A percentile compares a stretch with the other conserved stretches of the same genome.
These are phyloP conservation scores for Salvia hispanica DNA, from an alignment of 257 asterid genomes.

Conservation along the genomic window DNA sequence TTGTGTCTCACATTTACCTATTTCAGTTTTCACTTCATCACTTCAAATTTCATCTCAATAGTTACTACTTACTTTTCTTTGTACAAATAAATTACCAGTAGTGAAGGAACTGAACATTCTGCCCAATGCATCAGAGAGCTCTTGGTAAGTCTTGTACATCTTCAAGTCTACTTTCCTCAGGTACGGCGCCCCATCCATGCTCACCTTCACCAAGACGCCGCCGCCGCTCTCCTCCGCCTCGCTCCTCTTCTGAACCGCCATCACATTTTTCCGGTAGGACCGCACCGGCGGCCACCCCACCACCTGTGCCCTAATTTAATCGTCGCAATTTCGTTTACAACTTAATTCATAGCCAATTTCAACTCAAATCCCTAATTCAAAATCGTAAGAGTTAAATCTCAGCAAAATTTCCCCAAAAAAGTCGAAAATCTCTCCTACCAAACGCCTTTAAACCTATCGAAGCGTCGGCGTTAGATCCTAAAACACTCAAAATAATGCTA, in stretches of 20 bases:
- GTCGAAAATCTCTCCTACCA: too few species aligned
- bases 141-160: slow-evolving; percentile 64
- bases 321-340: neutral
- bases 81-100: slow-evolving; percentile 38
- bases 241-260: slow-evolving; percentile 32
- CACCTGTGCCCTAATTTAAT: slow-evolving; percentile 64
- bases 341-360: neutral
- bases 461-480: too few species aligned
- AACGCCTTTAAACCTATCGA: too few species aligned
- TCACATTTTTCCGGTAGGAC: slow-evolving; percentile 55
- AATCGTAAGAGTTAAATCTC: too few species aligned
- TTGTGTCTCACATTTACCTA: slow-evolving; percentile 59
- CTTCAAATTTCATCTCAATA: neutral
- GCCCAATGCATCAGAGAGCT: slow-evolving; percentile 67
- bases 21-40: slow-evolving; percentile 40
- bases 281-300: slow-evolving; percentile 96
- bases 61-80: neutral
- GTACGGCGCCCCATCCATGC: slow-evolving; percentile 91
- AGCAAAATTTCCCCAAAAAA: too few species aligned
- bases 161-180: slow-evolving; percentile 77
- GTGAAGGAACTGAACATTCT: slow-evolving; percentile 76
- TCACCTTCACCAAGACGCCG: slow-evolving; percentile 64
- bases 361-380: too few species aligned
- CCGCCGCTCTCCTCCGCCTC: slow-evolving; percentile 35
- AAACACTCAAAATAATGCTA: too few species aligned